Base-by-base conservation (phyloP, 2,329 filamentous ascomycete species). In the Ceratocystis papillata region DNA sequence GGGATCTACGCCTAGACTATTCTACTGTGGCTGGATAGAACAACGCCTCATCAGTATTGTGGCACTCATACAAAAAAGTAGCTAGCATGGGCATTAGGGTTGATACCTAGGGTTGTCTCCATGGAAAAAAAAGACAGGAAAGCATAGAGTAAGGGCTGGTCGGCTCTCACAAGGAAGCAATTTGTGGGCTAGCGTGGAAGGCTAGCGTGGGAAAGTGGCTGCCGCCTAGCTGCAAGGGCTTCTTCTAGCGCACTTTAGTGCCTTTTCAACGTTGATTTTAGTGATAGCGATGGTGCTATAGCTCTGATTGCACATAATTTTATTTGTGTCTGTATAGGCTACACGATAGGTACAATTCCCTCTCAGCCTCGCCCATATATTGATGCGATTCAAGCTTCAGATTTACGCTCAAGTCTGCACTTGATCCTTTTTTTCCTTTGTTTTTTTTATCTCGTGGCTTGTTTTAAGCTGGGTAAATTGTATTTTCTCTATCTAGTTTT, bases 171-270 rank as follows among this genome's bases (percentile, higher is more conserved):
- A 30, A 17, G 17, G 25, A 22, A 28, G 28, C 55, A 59, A 20
- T 20, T 59, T n/a, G 55, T 20, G 28, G 25, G 53, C 5, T 59
- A 33, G 15, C 28, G 22, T 28, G 48, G 48, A 22, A 22, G 25
- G 53, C 5, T 59, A 33, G 15, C 28, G 22, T 28, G 48, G 48
- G 22, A 53, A 37, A 59, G 12, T 37, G 55, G 25, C 55, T 37
- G 55, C 12, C 8, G 55, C 25, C 55, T 15, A 17, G 17, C 55
- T 59, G 55, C 55, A 59, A 20, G 55, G 55, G 15, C 55, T 59
- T 59, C 48, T 37, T 59, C 28, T 59, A 59, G 55, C 28, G 55
- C 7, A 17, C 55, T 37, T 33, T 59, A 20, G 55, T 57, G 50
- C 50, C 12, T 25, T 55, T 8, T 15, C 5, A 25, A 3, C 8